Evolutionary conservation across 2,329 filamentous ascomycete species (phyloP).

Genomic region (Colletotrichum musae): DNA sequence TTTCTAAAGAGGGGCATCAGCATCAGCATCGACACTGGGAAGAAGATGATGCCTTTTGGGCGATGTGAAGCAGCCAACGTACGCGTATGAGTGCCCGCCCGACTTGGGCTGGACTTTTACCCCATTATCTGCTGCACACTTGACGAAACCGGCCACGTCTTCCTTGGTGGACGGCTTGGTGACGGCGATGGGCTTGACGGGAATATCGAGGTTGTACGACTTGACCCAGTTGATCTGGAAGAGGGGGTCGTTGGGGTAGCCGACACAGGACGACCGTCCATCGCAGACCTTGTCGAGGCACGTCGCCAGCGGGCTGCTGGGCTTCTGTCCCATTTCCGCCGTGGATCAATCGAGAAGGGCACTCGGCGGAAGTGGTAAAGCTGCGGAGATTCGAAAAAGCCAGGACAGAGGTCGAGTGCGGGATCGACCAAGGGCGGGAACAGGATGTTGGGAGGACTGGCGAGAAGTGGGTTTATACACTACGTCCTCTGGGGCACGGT

Average conservation of each 20-base stretch:
- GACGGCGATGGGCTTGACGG: conserved; percentile 68
- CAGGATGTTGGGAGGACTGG: background rate
- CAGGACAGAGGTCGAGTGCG: no score
- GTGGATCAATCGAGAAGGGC: conserved; percentile 2
- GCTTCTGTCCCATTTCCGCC: conserved; percentile 58
- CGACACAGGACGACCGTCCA: conserved; percentile 61
- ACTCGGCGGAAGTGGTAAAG: no score
- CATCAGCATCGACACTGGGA: background rate
- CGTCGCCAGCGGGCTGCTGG: conserved; percentile 56
- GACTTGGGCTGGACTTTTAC: conserved; percentile 73
- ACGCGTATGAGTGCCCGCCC: conserved; percentile 77
- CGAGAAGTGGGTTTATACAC: conserved; percentile 22
- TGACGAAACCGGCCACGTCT: conserved; percentile 70
- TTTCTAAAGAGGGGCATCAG: conserved; percentile 47
- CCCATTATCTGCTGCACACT: conserved; percentile 65
- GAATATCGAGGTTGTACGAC: conserved; percentile 66
- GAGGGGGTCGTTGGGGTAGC: conserved; percentile 58
- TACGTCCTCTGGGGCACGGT: background rate
- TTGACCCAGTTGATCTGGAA: conserved; percentile 66
- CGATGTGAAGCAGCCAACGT: conserved; percentile 42
- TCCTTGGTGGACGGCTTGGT: conserved; percentile 66
- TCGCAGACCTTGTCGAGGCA: conserved; percentile 65
- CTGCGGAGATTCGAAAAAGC: background rate
- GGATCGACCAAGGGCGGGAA: background rate
- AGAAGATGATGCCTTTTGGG: background rate